These are phyloP conservation scores for Sistotremastrum niveocremeum DNA, from an alignment of 768 basidiomycete genomes.

Conservation along the genomic window DNA sequence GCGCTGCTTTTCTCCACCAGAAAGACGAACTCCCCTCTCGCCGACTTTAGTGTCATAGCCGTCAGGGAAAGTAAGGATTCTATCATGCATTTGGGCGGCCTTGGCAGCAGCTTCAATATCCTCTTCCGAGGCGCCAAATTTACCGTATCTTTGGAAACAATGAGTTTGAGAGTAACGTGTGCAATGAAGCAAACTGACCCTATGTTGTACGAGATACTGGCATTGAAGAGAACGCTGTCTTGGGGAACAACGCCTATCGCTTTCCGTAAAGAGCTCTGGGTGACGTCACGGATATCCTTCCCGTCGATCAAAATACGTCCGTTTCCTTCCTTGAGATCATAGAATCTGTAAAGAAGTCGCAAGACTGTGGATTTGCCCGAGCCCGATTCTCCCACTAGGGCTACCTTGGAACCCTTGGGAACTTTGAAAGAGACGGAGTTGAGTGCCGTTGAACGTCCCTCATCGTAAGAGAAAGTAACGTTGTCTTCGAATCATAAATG, in stretches of 20 bases:
- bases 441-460: constrained; percentile 47
- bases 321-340: constrained; percentile 71
- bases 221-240: constrained; percentile 62
- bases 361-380: constrained; percentile 75
- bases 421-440: constrained; percentile 78
- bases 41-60: constrained; percentile 78
- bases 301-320: constrained; percentile 77
- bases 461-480: constrained; percentile 76
- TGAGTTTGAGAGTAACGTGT: background rate
- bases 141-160: constrained; percentile 47
- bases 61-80: constrained; percentile 73
- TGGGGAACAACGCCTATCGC: constrained; percentile 89
- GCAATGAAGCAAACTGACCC: constrained; percentile 27
- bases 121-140: constrained; percentile 51
- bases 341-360: constrained; percentile 85
- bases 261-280: constrained; percentile 63
- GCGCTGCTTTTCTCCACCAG: constrained; percentile 83
- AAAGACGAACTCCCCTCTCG: constrained; percentile 75
- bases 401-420: constrained; percentile 76
- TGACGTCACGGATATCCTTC: constrained; percentile 77
- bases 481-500: constrained; percentile 36
- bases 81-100: constrained; percentile 80
- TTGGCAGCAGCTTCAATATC: constrained; percentile 71
- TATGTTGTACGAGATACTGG: constrained; percentile 60
- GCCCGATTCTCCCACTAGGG: constrained; percentile 77